phyloP scores from a whole-genome alignment of 2,329 filamentous ascomycete genomes.

The Alternaria arbusti region DNA sequence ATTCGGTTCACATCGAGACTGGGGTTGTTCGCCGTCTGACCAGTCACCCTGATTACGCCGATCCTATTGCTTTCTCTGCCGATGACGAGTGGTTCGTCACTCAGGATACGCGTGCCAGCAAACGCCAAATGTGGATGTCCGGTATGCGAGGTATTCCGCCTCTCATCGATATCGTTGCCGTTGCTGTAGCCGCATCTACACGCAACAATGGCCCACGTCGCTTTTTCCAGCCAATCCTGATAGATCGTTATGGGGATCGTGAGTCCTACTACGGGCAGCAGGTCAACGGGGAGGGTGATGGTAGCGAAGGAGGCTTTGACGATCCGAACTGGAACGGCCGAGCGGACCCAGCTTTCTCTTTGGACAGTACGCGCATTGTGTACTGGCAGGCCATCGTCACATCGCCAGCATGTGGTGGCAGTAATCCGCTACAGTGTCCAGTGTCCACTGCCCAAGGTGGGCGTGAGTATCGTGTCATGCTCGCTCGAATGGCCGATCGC shows the following conservation, averaged over 20 bases:
- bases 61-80: constrained; percentile 52
- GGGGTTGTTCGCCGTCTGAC: constrained; percentile 53
- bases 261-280: constrained; percentile 54
- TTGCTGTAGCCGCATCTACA: constrained; percentile 42
- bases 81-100: constrained; percentile 54
- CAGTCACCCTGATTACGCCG: constrained; percentile 53
- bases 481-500: constrained; percentile 49
- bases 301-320: constrained; percentile 33
- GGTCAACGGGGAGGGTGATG: constrained; percentile 43
- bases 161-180: constrained; percentile 42
- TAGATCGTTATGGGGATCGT: constrained; percentile 55
- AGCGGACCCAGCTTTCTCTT: constrained; percentile 54
- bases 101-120: constrained; percentile 53
- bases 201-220: constrained; percentile 56
- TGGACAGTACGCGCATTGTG: constrained; percentile 52
- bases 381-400: constrained; percentile 52
- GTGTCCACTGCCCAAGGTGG: constrained; percentile 50
- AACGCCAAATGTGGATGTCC: constrained; percentile 53
- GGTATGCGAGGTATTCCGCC: constrained; percentile 54
- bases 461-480: constrained; percentile 51
- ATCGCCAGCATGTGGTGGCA: constrained; percentile 53
- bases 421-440: constrained; percentile 53
- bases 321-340: constrained; percentile 58
- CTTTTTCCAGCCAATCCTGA: constrained; percentile 56
- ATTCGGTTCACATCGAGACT: constrained; percentile 50